A percentile compares a stretch with the other conserved stretches of the same genome.
Evolutionary conservation across 352 stramenopile species (phyloP).

Genomic region (Phytophthora sp.): DNA sequence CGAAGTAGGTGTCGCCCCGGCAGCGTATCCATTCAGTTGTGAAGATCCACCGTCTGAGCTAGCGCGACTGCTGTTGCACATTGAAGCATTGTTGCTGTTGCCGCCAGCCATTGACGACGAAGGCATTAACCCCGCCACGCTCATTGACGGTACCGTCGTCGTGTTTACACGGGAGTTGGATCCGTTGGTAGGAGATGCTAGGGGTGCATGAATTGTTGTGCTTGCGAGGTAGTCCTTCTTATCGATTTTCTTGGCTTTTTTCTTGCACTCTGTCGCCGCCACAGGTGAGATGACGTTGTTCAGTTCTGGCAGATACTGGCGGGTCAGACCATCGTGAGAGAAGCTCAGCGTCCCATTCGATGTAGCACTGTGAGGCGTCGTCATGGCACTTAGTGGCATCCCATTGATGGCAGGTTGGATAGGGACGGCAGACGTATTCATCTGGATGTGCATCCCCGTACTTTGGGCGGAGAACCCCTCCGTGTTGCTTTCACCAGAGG

Average conservation of each 20-base stretch:
- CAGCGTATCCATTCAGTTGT: constrained; percentile 15
- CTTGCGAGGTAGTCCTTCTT: constrained; percentile 49
- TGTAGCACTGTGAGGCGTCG: constrained; percentile 36
- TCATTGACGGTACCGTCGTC: constrained; percentile 17
- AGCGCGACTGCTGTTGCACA: constrained; percentile 30
- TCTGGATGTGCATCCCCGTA: constrained; percentile 37
- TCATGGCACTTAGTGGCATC: constrained; percentile 38
- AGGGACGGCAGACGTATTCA: constrained; percentile 29
- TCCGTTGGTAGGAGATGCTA: constrained; percentile 26
- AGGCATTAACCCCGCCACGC: constrained; percentile 8
- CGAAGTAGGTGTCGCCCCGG: constrained; percentile 33
- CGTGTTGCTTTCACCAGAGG: constrained; percentile 17
- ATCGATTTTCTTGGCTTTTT: constrained; percentile 75
- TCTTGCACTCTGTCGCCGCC: constrained; percentile 65
- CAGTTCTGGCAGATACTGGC: constrained; percentile 52
- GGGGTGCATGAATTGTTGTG: constrained; percentile 24
- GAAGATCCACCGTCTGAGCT: constrained; percentile 18
- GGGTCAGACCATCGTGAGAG: constrained; percentile 30
- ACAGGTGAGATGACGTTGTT: constrained; percentile 81
- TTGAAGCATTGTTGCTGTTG: constrained; percentile 12
- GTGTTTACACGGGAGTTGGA: constrained; percentile 15
- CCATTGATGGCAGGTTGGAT: constrained; percentile 50
- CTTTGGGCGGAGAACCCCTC: constrained; percentile 21
- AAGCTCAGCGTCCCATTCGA: constrained; percentile 28
- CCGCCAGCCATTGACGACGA: constrained; percentile 7